Percentiles rank a stretch among this genome's conserved stretches.
Conservation (phyloP, 208 protist species). For the Tritrichomonas foetus region DNA sequence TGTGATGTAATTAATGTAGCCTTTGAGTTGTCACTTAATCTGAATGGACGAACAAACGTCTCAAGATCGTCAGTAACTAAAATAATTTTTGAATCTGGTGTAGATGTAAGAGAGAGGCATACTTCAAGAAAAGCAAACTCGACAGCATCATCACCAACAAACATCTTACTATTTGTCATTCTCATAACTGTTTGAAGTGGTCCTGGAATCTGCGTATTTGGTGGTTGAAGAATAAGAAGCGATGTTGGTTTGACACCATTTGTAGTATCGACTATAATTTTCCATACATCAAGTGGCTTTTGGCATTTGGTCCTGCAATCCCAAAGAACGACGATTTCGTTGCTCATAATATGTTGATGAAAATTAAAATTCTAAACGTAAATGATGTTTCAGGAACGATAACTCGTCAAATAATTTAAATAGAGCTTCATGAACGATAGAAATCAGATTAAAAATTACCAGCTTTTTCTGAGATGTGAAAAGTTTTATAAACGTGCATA, state of each 20-base stretch:
- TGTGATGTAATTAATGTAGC: neutral
- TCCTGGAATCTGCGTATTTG: neutral
- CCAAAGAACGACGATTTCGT: neutral
- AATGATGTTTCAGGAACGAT: too few species aligned
- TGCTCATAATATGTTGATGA: neutral
- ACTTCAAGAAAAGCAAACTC: neutral
- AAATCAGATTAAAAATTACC: too few species aligned
- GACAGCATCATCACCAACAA: conserved; percentile 32
- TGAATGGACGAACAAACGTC: neutral
- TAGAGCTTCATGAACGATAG: too few species aligned
- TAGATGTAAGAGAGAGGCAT: neutral
- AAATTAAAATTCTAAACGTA: conserved; percentile 37
- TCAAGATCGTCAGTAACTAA: neutral
- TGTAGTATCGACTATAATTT: neutral
- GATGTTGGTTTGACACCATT: neutral
- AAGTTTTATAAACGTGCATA: too few species aligned
- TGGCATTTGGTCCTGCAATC: neutral
- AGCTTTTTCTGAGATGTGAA: too few species aligned
- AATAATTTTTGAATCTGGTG: neutral
- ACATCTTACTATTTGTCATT: neutral
- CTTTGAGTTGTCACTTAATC: neutral
- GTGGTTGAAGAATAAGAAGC: neutral
- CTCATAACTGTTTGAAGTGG: conserved; percentile 9
- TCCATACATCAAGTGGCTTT: neutral
- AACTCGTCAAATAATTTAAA: too few species aligned